Percentiles rank a stretch among this genome's conserved stretches.
phyloP scores from a whole-genome alignment of 495 filamentous ascomycete genomes.

The Echria macrotheca region DNA sequence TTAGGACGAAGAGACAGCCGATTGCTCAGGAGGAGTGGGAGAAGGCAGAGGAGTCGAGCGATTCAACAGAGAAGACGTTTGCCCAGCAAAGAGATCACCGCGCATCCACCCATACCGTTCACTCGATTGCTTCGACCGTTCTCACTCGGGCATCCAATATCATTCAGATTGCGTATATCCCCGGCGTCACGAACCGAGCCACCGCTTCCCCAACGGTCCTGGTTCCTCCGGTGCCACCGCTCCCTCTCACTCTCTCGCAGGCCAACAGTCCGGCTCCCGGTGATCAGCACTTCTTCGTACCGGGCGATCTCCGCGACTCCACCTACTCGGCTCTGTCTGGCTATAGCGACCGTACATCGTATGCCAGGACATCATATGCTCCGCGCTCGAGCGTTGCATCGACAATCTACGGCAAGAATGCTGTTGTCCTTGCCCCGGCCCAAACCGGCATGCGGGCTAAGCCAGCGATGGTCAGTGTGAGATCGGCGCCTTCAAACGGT shows the following conservation, averaged over 20 bases:
- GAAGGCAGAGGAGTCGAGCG: conserved; percentile 41
- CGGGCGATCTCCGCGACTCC: conserved; percentile 85
- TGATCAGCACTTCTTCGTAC: conserved; percentile 92
- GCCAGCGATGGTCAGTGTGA: conserved; percentile 86
- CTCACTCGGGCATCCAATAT: conserved; percentile 95
- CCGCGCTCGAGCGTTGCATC: conserved; percentile 80
- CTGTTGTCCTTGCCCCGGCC: conserved; percentile 68
- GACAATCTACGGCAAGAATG: conserved; percentile 85
- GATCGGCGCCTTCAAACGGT: conserved; percentile 48
- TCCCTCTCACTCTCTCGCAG: conserved; percentile 63
- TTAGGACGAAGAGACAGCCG: conserved; percentile 69
- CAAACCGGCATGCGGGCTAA: conserved; percentile 79
- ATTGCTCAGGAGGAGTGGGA: conserved; percentile 50
- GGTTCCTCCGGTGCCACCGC: conserved; percentile 85
- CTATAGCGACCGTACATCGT: conserved; percentile 63
- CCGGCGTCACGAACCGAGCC: conserved; percentile 91
- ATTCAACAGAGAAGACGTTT: conserved; percentile 55
- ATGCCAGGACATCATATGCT: conserved; percentile 59
- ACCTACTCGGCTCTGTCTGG: conserved; percentile 62
- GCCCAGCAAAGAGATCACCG: conserved; percentile 58
- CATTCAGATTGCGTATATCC: conserved; percentile 98
- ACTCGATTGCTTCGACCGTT: conserved; percentile 91
- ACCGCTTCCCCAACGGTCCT: conserved; percentile 75
- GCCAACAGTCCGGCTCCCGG: conserved; percentile 50
- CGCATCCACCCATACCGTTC: conserved; percentile 78